Percentiles rank a stretch among this genome's conserved stretches.
phyloP scores from a whole-genome alignment of 441 rosid genomes.

The Dalechampia spathulata region DNA sequence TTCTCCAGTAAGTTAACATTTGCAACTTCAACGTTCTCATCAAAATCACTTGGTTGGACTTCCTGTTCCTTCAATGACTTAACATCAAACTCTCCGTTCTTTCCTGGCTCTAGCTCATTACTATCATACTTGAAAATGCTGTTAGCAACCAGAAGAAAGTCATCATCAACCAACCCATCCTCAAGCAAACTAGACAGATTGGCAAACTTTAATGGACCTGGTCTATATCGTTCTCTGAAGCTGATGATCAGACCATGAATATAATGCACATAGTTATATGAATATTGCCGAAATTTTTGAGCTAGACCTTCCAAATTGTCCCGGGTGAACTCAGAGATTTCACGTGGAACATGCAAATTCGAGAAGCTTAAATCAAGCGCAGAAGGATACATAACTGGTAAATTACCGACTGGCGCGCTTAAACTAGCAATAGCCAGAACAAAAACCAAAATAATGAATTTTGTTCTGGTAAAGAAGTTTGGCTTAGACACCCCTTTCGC shows the following conservation, averaged over 20 bases:
- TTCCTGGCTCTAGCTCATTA: constrained; percentile 12
- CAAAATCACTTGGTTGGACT: constrained; percentile 9
- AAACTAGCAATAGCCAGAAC: constrained; percentile 30
- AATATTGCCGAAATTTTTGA: constrained; percentile 38
- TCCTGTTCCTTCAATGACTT: constrained; percentile 6
- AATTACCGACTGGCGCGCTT: constrained; percentile 27
- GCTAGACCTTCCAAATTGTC: constrained; percentile 29
- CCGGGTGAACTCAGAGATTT: constrained; percentile 26
- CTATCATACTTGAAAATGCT: constrained; percentile 1
- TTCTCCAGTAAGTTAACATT: neutral
- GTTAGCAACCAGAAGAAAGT: constrained; percentile 18
- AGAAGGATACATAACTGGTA: constrained; percentile 25
- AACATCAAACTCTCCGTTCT: constrained; percentile 6
- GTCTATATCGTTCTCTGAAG: constrained; percentile 27
- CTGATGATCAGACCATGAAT: constrained; percentile 29
- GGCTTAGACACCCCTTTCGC: constrained; percentile 24
- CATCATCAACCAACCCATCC: constrained; percentile 24
- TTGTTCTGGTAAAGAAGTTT: constrained; percentile 32
- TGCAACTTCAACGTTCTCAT: constrained; percentile 6
- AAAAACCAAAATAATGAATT: constrained; percentile 37
- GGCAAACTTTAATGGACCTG: constrained; percentile 33
- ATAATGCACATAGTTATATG: constrained; percentile 27
- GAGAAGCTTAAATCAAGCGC: constrained; percentile 24
- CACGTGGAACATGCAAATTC: constrained; percentile 34
- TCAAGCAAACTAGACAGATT: constrained; percentile 51